Evolutionary conservation across 352 stramenopile genomes (phyloP), one percentile per base, ranked within the genome.

Genomic region (Globisporangium spiculum): DNA sequence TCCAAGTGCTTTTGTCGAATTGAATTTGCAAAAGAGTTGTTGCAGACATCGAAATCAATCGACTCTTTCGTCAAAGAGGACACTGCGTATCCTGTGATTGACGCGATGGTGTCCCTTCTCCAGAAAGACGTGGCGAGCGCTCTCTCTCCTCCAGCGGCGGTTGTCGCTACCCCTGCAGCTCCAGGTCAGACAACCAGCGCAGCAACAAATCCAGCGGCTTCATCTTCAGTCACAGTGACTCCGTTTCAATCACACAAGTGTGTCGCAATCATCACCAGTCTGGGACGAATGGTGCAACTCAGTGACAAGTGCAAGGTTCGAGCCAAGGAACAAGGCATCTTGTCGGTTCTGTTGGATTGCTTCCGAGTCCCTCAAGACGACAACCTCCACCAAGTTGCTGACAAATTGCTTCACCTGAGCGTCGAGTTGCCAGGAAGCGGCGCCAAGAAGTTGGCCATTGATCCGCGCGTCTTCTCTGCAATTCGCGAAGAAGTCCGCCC

Each of bases 381-480:
- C 3, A 53, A 67, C 1, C 71, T 90, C 4, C 69, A 85, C 52
- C 84, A 92, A 73, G 76, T 82, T 0, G 72, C 73, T 1, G 84
- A 92, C 52, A 92, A 89, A 34, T 57, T 92, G 10, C 69, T 92
- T 4, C 81, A 92, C 56, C 41, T 90, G 3, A 88, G 80, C 30
- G 36, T 50, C 4, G 20, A 22, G 36, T 9, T 61, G 7, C 41
- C 56, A 32, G n/a, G 18, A 30, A 22, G 24, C 24, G 54, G 16
- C 4, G 1, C 20, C 4, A 53, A 50, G 3, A 27, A 48, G n/a
- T 0, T 26, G 32, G 8, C 18, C 8, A 34, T 78, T 12, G 73
- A 79, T 62, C 67, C 70, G 14, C 68, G 65, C 10, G 24, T 81
- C 8, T 76, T 81, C 22, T 54, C 52, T 7, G 8, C 20, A 4